Evolutionary conservation across 1,284 basidiomycete species (phyloP), one percentile per base, ranked within the genome.

Genomic region (Ceratobasidium sp.): DNA sequence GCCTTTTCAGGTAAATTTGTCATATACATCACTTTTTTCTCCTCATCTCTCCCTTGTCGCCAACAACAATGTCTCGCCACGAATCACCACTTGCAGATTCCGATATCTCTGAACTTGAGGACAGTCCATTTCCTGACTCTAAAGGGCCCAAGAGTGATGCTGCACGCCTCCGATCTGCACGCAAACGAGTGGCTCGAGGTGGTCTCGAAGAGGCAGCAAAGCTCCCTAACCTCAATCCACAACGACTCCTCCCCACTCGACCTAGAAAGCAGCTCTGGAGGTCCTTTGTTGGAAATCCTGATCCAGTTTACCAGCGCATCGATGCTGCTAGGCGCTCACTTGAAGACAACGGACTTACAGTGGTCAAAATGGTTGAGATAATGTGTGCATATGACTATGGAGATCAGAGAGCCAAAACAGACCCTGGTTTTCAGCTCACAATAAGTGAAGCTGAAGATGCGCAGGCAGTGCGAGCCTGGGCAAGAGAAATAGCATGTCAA

Each of bases 1-100:
- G 18, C 33, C 58, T 12, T 60, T 60, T 60, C 21, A 23, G 58
- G 11, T 3, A 56, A 11, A n/a, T 42, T 60, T 60, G 58, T 60
- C 36, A 60, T 60, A 60, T 18, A 42, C 1, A 16, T 12, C 56
- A 42, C 40, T 42, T 12, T 42, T 38, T 9, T 44, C 4, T 28
- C 14, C 54, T 38, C 16, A 28, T 23, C 58, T 60, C 38, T 9
- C 38, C 58, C n/a, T 44, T 12, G 23, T 28, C 58, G 42, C 16
- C 8, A 9, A 4, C n/a, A 14, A 21, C 38, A 5, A 60, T 60
- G 58, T 40, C 58, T 16, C 18, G 4, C 36, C 38, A 42, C 40
- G 42, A 60, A 23, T 60, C 38, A 7, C 21, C 28, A 7, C 42
- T n/a, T 2, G 38, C 38, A 8, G n/a, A 42, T 6, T 60, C 58